Base-by-base conservation (phyloP, 2,329 filamentous ascomycete species). In the Biscogniauxia marginata region DNA sequence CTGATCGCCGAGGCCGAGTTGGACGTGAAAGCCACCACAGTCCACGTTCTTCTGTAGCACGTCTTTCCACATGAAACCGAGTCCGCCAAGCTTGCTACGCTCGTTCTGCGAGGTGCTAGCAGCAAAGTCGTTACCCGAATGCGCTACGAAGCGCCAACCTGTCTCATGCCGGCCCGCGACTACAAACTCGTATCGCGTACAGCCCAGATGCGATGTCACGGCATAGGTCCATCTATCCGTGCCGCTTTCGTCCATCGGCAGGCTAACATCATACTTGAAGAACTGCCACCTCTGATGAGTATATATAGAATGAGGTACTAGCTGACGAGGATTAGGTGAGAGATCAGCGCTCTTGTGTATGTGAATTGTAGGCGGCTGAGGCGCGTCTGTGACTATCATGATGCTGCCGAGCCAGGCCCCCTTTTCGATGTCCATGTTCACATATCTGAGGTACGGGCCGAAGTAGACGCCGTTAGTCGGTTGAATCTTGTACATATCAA, bases 21-120 rank as follows among this genome's bases (percentile, higher is more conserved):
- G 95, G 6, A 91, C 88, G 68, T 99, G 95, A 73, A 98, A 99
- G 1, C 95, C 95, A 54, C 93, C 92, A 65, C 93, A 96, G 66
- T 99, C 95, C 23, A 93, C 86, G 67, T 99, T 96, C 80, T 97
- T 97, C 74, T 97, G 92, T 70, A 99, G 81, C 23, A 99, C 93
- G 67, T 99, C 95, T 69, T 97, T 98, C 95, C 95, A 99, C 93
- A 99, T 96, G 70, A 95, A 90, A 0, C 93, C 91, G 1, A 96
- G 84, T 1, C 95, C 95, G 24, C 95, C 95, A 1, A 98, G 82
- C 65, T 89, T 90, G 25, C 87, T 85, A 46, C 93, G 84, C 65
- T 99, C 95, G 59, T 89, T 91, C 53, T 92, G 88, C 60, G 87
- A 92, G 1, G 96, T 95, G 61, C 89, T 88, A 23, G 96, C 81